Percentiles rank a stretch among this genome's conserved stretches.
These are phyloP conservation scores for Kickxella alabastrina DNA, from an alignment of 192 early-diverging fungal species.

Conservation along the genomic window DNA sequence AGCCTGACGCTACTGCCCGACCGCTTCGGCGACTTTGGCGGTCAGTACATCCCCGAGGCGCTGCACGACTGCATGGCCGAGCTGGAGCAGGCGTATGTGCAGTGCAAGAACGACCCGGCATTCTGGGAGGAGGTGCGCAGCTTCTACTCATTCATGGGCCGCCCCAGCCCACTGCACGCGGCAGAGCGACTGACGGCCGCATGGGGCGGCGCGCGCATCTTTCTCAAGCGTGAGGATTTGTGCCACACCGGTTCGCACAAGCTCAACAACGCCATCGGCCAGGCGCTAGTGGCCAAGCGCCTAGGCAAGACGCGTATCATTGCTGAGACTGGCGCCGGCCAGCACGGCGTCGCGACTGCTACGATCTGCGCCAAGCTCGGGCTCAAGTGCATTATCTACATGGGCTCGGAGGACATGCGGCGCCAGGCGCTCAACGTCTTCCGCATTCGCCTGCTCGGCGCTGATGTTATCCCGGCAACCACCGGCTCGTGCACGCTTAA, in stretches of 20 bases:
- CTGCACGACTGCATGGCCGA: constrained; percentile 90
- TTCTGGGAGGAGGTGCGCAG: constrained; percentile 92
- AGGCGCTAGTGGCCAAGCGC: constrained; percentile 89
- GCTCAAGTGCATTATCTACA: constrained; percentile 94
- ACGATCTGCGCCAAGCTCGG: constrained; percentile 98
- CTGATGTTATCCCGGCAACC: constrained; percentile 80
- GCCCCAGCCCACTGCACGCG: constrained; percentile 83
- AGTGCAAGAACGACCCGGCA: constrained; percentile 77
- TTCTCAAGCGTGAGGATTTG: constrained; percentile 97
- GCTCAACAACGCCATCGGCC: constrained; percentile 98
- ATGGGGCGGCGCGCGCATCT: constrained; percentile 84
- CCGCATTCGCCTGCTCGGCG: constrained; percentile 91
- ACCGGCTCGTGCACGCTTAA: constrained; percentile 84
- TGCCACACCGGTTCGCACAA: constrained; percentile 99
- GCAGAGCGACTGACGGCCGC: constrained; percentile 80
- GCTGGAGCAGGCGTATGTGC: constrained; percentile 79
- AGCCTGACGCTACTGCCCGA: constrained; percentile 58
- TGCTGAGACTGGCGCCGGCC: constrained; percentile 98
- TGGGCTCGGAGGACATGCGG: constrained; percentile 94
- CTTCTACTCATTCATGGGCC: constrained; percentile 88
- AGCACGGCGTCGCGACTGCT: constrained; percentile 97
- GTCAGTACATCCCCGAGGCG: constrained; percentile 97
- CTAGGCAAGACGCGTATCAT: constrained; percentile 96
- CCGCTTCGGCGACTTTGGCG: constrained; percentile 94
- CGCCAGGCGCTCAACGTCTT: constrained; percentile 95